Evolutionary conservation across 805 yeast species (phyloP), one percentile per base, ranked within the genome.

Genomic region (Brettanomyces anomalus): DNA sequence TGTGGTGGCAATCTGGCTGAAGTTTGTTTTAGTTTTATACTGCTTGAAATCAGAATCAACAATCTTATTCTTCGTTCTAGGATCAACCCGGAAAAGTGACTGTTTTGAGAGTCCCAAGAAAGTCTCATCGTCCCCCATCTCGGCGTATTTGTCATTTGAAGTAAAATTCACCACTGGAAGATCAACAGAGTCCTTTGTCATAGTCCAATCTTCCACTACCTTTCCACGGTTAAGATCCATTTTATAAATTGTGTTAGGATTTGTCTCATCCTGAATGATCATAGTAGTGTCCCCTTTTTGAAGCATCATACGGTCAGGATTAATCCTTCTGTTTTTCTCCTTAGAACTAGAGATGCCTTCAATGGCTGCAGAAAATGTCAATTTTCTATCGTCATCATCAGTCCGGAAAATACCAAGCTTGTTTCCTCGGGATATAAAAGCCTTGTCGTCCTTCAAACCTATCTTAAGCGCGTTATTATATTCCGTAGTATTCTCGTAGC

Each of bases 151-250:
- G 40, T 71, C 61, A n/a, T 77, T 68, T 4, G 95, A 89, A 2
- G 81, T 83, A 57, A 78, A 80, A 26, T 73, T 68, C 15, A 72
- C 74, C 24, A 80, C 67, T 16, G 77, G 68, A 6, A 70, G 48
- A 20, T 62, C 63, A 3, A 39, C 38, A 11, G 49, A 43, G 33
- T 54, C 51, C 20, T 67, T 69, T 18, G 58, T 53, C 17, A 83
- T 68, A 31, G 71, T 64, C 93, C 95, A 88, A 56, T 85, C 93
- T 57, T 88, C 96, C n/a, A 88, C 82, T 42, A 88, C 72, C 54
- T 79, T 68, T 13, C 96, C 96, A 44, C 77, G 71, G 55, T 76
- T 83, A 39, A 88, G 61, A 64, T 88, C 96, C 87, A 87, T 74
- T 50, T 77, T 74, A 63, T 72, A 85, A 39, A 88, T 57, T 26